phyloP scores from a whole-genome alignment of 75 land plant species.

The Larix kaempferi region DNA sequence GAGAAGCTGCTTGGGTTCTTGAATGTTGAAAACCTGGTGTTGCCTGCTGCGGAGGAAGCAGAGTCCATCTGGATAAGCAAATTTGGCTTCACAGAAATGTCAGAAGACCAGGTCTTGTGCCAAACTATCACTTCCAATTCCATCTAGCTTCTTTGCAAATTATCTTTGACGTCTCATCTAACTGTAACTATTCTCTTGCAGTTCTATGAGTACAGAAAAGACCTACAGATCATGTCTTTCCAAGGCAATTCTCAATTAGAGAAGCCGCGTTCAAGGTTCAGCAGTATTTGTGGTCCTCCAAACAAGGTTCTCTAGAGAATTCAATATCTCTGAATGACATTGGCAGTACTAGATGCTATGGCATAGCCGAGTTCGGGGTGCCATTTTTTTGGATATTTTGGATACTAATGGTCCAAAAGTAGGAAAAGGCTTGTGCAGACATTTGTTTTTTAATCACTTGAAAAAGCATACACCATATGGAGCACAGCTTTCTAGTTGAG shows the following conservation, averaged over 20 bases:
- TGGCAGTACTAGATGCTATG: neutral
- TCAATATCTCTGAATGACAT: neutral
- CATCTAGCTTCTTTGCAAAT: neutral
- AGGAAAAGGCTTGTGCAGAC: neutral
- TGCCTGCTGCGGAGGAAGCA: constrained; percentile 85
- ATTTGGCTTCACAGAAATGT: constrained; percentile 70
- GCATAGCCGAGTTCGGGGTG: neutral
- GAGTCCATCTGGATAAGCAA: constrained; percentile 82
- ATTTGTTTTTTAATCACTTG: neutral
- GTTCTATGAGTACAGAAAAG: constrained; percentile 39
- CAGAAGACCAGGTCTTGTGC: constrained; percentile 56
- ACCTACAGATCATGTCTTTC: constrained; percentile 60
- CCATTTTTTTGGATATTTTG: constrained; percentile 4
- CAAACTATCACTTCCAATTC: neutral
- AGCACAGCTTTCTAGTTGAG: neutral
- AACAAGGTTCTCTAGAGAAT: neutral
- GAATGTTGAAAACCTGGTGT: constrained; percentile 57
- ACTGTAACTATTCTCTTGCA: constrained; percentile 24
- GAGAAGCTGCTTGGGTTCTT: constrained; percentile 58
- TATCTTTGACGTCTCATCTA: neutral
- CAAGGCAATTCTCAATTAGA: constrained; percentile 69
- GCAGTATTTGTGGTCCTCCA: constrained; percentile 1
- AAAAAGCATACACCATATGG: neutral
- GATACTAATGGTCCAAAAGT: neutral
- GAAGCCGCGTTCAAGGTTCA: constrained; percentile 22